These are phyloP conservation scores for Moricandia arvensis DNA, from an alignment of 345 rosid genomes.

Conservation along the genomic window DNA sequence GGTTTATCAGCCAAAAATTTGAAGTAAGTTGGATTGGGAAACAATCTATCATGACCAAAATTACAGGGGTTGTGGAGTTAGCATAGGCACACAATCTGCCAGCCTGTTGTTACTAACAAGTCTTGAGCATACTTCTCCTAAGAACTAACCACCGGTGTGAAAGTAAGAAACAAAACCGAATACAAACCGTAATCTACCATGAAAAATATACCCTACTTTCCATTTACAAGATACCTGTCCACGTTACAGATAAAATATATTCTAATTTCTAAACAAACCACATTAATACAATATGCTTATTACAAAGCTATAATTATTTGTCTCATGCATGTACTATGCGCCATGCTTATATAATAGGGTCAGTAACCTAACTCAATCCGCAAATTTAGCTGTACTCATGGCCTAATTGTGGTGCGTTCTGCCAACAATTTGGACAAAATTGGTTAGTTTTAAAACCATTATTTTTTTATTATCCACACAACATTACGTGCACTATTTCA, in stretches of 20 bases:
- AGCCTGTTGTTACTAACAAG: no score
- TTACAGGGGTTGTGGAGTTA: no score
- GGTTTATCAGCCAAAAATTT: no score
- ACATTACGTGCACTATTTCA: conserved; percentile 18
- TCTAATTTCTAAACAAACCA: neutral
- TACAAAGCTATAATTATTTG: neutral
- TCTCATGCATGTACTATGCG: neutral
- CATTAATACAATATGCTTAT: neutral
- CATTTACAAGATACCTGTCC: neutral
- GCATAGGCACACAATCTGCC: no score
- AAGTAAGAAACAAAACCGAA: neutral
- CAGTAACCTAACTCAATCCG: conserved; percentile 17
- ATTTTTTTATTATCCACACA: neutral
- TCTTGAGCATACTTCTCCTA: no score
- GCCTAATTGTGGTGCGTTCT: conserved; percentile 23
- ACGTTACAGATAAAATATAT: neutral
- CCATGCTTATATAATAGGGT: neutral
- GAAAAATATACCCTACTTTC: neutral
- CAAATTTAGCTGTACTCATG: neutral
- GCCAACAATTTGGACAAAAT: conserved; percentile 14
- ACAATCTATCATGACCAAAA: no score
- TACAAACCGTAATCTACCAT: neutral
- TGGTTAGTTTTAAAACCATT: neutral
- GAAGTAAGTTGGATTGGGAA: no score
- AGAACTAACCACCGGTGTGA: no score